These are phyloP conservation scores for Fremontodendron californicum DNA, from an alignment of 345 rosid species.

Conservation along the genomic window DNA sequence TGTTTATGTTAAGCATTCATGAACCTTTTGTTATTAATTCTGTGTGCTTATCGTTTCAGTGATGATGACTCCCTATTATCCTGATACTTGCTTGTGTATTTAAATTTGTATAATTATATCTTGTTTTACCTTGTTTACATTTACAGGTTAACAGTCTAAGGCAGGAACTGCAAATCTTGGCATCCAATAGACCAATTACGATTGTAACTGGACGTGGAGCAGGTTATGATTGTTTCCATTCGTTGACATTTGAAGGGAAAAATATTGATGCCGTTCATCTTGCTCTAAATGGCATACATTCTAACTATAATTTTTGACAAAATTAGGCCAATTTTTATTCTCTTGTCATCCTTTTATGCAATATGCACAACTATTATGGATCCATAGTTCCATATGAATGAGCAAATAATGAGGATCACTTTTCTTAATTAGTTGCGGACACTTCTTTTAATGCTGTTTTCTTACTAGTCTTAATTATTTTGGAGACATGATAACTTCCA, in stretches of 20 bases:
- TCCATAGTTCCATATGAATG: not conserved
- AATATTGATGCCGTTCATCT: not conserved
- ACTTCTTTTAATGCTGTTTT: not conserved
- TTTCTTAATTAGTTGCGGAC: not conserved
- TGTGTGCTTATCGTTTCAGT: not conserved
- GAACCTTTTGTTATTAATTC: not conserved
- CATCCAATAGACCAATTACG: constrained; percentile 59
- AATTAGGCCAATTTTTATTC: not conserved
- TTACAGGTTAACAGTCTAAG: constrained; percentile 69
- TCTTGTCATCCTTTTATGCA: not conserved
- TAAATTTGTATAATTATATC: constrained; percentile 7
- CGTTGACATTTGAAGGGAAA: constrained; percentile 1
- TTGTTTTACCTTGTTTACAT: constrained; percentile 15
- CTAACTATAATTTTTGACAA: not conserved
- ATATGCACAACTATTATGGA: not conserved
- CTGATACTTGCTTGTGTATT: constrained; percentile 2
- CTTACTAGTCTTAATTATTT: not conserved
- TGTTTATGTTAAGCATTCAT: not conserved
- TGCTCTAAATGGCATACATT: not conserved
- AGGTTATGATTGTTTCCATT: constrained; percentile 39
- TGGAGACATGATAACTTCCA: not conserved
- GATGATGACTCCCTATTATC: not conserved
- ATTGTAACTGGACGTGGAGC: constrained; percentile 64
- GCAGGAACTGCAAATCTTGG: constrained; percentile 59
- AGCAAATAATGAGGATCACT: not conserved